Percentiles rank a stretch among this genome's conserved stretches.
These are phyloP conservation scores for Hippophae rhamnoides DNA, from an alignment of 306 rosid genomes.

Conservation along the genomic window DNA sequence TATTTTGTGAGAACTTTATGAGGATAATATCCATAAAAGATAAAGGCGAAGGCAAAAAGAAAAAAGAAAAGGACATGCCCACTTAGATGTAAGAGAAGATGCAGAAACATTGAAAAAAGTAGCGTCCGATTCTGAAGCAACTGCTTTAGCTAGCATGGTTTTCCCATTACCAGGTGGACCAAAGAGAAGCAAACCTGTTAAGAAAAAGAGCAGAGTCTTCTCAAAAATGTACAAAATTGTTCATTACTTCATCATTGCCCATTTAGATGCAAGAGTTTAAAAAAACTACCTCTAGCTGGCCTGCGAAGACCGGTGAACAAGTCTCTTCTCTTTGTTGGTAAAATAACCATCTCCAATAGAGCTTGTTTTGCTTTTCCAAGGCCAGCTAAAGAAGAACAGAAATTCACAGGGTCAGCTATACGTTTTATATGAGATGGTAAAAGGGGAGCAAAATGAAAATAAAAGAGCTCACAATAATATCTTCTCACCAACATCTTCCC, in stretches of 20 bases:
- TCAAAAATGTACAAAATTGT: conserved; percentile 7
- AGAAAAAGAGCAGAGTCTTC: background rate
- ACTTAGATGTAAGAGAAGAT: conserved; percentile 91
- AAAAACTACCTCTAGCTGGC: conserved; percentile 75
- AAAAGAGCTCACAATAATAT: conserved; percentile 2
- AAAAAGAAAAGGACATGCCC: conserved; percentile 48
- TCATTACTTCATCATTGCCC: background rate
- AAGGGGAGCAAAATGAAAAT: background rate
- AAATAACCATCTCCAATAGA: conserved; percentile 94
- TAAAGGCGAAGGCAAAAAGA: background rate
- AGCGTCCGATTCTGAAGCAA: conserved; percentile 94
- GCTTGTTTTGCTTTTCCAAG: conserved; percentile 96
- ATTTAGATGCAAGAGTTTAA: conserved; percentile 1
- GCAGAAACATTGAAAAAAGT: conserved; percentile 89
- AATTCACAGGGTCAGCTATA: conserved; percentile 23
- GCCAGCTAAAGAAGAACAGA: conserved; percentile 54
- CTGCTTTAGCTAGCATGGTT: conserved; percentile 99
- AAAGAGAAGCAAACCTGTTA: conserved; percentile 83
- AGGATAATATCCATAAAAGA: conserved; percentile 8
- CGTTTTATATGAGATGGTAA: conserved; percentile 9
- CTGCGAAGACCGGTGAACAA: conserved; percentile 93
- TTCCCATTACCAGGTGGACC: conserved; percentile 99
- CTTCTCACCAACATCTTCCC: conserved; percentile 92
- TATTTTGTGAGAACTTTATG: conserved; percentile 13
- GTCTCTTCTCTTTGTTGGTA: conserved; percentile 91